These are phyloP conservation scores for Colletotrichum costaricense DNA, from an alignment of 2,329 filamentous ascomycete species.

Conservation along the genomic window DNA sequence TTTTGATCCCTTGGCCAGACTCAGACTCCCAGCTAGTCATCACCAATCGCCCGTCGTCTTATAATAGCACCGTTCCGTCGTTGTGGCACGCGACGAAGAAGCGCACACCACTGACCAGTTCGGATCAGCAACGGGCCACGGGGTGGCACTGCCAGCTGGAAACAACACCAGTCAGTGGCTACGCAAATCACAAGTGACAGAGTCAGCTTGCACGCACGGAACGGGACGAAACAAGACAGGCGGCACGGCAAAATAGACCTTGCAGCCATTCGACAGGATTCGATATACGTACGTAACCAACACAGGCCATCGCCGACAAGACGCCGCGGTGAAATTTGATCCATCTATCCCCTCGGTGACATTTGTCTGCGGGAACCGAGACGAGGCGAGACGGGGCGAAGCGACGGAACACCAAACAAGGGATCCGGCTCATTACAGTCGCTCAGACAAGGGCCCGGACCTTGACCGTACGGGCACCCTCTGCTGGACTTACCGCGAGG, in stretches of 20 bases:
- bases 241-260: neutral
- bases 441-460: neutral
- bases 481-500: neutral
- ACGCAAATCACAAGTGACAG: neutral
- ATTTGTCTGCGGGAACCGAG: slow-evolving; percentile 16
- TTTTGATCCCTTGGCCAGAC: neutral
- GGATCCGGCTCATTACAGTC: neutral
- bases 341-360: slow-evolving; percentile 24
- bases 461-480: neutral
- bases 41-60: neutral
- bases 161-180: neutral
- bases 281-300: slow-evolving; percentile 13
- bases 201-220: neutral
- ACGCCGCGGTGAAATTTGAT: slow-evolving; percentile 26
- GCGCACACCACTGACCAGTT: neutral
- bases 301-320: slow-evolving; percentile 19
- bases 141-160: neutral
- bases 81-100: slow-evolving; percentile 1
- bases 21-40: neutral
- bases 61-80: neutral
- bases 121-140: neutral
- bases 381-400: slow-evolving; percentile 30
- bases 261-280: neutral
- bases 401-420: neutral
- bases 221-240: neutral